These are phyloP conservation scores for Ceratobasidium sp. DNA, from an alignment of 1,284 basidiomycete genomes.

Conservation along the genomic window DNA sequence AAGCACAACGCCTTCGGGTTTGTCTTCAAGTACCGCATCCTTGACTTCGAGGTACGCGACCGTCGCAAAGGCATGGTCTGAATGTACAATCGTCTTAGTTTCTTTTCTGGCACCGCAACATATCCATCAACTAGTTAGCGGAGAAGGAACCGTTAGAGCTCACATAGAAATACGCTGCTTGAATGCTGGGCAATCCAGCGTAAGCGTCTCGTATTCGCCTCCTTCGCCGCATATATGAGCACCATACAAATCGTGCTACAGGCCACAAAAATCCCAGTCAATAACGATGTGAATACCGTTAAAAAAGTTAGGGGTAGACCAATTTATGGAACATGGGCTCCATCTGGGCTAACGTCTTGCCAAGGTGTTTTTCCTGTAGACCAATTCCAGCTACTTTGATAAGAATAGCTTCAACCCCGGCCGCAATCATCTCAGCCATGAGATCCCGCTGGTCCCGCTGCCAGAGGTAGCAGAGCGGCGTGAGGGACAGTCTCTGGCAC, in stretches of 20 bases:
- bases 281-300: neutral
- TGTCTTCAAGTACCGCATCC: slow-evolving; percentile 68
- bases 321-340: slow-evolving; percentile 77
- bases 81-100: slow-evolving; percentile 77
- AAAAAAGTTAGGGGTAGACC: slow-evolving; percentile 58
- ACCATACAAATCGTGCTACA: slow-evolving; percentile 82
- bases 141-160: slow-evolving; percentile 49
- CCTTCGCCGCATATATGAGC: slow-evolving; percentile 98
- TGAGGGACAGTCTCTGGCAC: slow-evolving; percentile 82
- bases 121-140: neutral
- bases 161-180: slow-evolving; percentile 79
- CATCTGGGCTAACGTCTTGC: slow-evolving; percentile 80
- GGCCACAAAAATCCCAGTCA: slow-evolving; percentile 21
- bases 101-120: slow-evolving; percentile 57
- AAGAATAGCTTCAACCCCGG: slow-evolving; percentile 83
- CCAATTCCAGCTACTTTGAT: slow-evolving; percentile 99
- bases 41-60: slow-evolving; percentile 90
- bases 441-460: slow-evolving; percentile 88
- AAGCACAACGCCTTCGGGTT: slow-evolving; percentile 52
- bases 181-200: slow-evolving; percentile 91
- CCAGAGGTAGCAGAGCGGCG: slow-evolving; percentile 92
- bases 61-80: slow-evolving; percentile 79
- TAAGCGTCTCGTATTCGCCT: slow-evolving; percentile 97
- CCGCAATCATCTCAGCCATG: slow-evolving; percentile 85
- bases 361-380: slow-evolving; percentile 80